Evolutionary conservation across 176 grass and related monocot genomes (phyloP), one percentile per base, ranked within the genome.

Genomic region (Thalia dealbata): DNA sequence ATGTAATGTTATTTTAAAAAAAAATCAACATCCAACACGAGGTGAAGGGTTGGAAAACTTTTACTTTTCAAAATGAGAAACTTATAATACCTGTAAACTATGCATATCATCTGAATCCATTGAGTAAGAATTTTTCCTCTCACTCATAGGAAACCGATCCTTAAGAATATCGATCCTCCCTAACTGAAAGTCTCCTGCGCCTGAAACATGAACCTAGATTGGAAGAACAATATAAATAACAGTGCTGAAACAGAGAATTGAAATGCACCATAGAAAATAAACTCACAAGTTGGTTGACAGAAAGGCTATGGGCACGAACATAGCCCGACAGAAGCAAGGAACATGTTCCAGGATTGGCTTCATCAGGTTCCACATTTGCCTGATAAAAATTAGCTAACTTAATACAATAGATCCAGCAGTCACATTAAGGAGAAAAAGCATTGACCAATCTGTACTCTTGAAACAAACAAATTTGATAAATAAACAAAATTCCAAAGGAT

Each of bases 241-340:
- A 71, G 66, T 32, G 71, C 42, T 28, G 23, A 69, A 38, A 43
- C 19, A 73, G 19, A 18, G 11, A 51, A 73, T n/a, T 60, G 62
- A 8, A 16, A 67, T 29, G 71, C 61, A 14, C 14, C 50, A 8
- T 38, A 44, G 14, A 41, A 18, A 58, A 81, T 69, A 70, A 79
- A 88, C 89, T 77, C 76, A 92, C 93, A 81, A 92, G 87, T 67
- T 97, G 89, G 76, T 97, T 97, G 52, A 80, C 85, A 69, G 89
- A 92, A 73, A 97, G 83, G 76, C 82, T 90, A 71, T 97, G 89
- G 38, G 76, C 83, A 60, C 87, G 89, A 51, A 92, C 71, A 81
- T 92, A 97, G 48, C 93, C 93, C 73, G 89, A 91, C 22, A 92
- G 66, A 82, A 97, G 78, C 72, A 97, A 80, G 25, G 87, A 86